Conservation (phyloP, 148 eudicot species). For the Cornus kousa region DNA sequence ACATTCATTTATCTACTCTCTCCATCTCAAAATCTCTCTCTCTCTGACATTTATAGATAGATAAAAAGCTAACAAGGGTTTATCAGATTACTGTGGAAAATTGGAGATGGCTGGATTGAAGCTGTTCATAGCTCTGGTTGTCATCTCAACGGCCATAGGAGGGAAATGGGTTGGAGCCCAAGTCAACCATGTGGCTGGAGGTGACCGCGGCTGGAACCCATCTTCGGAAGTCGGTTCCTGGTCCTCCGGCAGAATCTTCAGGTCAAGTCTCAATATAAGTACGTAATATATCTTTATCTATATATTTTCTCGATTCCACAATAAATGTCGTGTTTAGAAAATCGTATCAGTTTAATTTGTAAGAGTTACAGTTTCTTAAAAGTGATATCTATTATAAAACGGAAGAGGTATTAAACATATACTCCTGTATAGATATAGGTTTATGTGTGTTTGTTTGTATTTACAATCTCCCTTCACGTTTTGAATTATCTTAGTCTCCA, state of each 20-base stretch:
- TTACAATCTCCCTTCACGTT: too few species aligned
- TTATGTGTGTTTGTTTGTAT: too few species aligned
- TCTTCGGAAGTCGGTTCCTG: conserved; percentile 48
- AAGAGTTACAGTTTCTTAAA: too few species aligned
- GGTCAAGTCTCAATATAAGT: too few species aligned
- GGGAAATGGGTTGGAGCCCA: conserved; percentile 27
- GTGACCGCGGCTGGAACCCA: conserved; percentile 61
- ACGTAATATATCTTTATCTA: too few species aligned
- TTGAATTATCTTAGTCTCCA: too few species aligned
- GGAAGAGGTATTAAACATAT: too few species aligned
- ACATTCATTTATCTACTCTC: neutral
- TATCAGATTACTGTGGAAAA: neutral
- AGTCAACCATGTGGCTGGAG: conserved; percentile 63
- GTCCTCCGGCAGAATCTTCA: conserved; percentile 50
- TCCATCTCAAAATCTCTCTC: neutral
- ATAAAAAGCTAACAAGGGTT: neutral
- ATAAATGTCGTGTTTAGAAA: too few species aligned
- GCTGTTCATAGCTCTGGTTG: neutral
- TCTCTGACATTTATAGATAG: neutral
- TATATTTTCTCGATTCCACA: too few species aligned
- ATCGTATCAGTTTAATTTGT: too few species aligned
- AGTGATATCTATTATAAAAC: too few species aligned
- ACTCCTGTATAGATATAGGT: too few species aligned
- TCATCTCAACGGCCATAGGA: conserved; percentile 11
- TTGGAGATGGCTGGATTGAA: conserved; percentile 1